Base-by-base conservation (phyloP, 2,329 filamentous ascomycete species). In the Cordyceps farinosa region DNA sequence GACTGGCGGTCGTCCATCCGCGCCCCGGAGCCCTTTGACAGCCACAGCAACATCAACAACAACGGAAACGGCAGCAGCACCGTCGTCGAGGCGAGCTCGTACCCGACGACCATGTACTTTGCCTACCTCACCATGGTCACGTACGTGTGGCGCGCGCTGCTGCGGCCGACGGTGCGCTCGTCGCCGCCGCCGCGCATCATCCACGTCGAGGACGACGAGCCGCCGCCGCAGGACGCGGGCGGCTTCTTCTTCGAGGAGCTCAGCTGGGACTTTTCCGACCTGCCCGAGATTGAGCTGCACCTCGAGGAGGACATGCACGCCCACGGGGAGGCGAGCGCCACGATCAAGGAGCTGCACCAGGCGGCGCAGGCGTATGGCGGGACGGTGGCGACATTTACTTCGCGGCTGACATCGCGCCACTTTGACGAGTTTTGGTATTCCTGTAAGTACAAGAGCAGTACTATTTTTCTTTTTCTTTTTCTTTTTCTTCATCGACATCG, bases 361-460 rank as follows among this genome's bases (percentile, higher is more conserved):
- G 65, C 65, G 30, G 62, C 65, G 56, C 65, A 64, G 40, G 64
- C 44, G 5, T 66, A 60, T 34, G 65, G 58, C 7, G 63, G 62
- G 5, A 64, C 62, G 11, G 51, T 64, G 56, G 45, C 52, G 42
- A 55, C 56, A 34, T 64, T 66, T 65, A 62, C 62, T 13, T 30
- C 62, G 54, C 50, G 62, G 36, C n/a, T 66, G 51, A 57, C 63
- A 27, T 65, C 60, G 30, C 64, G 63, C 15, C 57, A 66, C 36
- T 66, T 65, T 56, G 62, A 53, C 7, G 65, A 66, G 38, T 66
- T 65, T 45, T 65, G 63, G 65, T 63, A 65, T 40, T 63, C 65
- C 9, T 66, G 65, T 64, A 53, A 53, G 65, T 65, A 2, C 11
- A 8, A 9, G 9, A 40, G 27, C 22, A 22, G 22, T 22, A 22